These are phyloP conservation scores for Starmerella asiatica DNA, from an alignment of 805 yeast genomes.

Conservation along the genomic window DNA sequence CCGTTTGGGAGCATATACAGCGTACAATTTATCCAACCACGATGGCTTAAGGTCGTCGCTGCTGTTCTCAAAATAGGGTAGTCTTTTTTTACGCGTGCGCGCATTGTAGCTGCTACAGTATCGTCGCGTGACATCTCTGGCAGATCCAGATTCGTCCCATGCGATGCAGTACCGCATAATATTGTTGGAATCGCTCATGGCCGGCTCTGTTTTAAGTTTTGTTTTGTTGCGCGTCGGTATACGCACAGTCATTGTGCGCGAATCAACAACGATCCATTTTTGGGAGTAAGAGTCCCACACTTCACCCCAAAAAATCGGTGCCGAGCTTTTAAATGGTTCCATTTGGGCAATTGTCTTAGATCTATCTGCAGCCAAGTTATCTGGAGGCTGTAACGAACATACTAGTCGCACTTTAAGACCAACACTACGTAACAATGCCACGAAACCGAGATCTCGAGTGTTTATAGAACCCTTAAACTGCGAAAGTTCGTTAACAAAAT, in stretches of 20 bases:
- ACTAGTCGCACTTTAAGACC: slow-evolving; percentile 63
- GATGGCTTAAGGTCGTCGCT: neutral
- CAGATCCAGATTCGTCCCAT: slow-evolving; percentile 49
- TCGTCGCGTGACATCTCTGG: slow-evolving; percentile 73
- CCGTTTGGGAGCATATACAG: slow-evolving; percentile 21
- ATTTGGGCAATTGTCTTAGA: slow-evolving; percentile 16
- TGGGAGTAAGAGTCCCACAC: slow-evolving; percentile 69
- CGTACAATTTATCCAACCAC: slow-evolving; percentile 39
- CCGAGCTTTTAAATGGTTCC: slow-evolving; percentile 3
- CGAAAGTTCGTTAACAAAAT: slow-evolving; percentile 34
- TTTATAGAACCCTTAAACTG: slow-evolving; percentile 59
- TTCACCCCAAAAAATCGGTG: slow-evolving; percentile 84
- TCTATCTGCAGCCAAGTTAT: slow-evolving; percentile 29
- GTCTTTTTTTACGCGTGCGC: slow-evolving; percentile 58
- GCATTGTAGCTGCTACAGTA: slow-evolving; percentile 62
- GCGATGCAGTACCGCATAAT: slow-evolving; percentile 65
- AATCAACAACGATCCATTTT: slow-evolving; percentile 79
- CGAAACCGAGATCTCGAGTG: slow-evolving; percentile 76
- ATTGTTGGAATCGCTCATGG: slow-evolving; percentile 43
- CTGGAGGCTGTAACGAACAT: slow-evolving; percentile 82
- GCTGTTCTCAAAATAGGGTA: slow-evolving; percentile 39
- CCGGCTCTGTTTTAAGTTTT: slow-evolving; percentile 61
- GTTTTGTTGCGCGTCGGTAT: slow-evolving; percentile 31
- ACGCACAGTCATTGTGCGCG: slow-evolving; percentile 52
- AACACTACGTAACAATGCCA: slow-evolving; percentile 54